These are phyloP conservation scores for Primulina tabacum DNA, from an alignment of 257 asterid species.

Conservation along the genomic window DNA sequence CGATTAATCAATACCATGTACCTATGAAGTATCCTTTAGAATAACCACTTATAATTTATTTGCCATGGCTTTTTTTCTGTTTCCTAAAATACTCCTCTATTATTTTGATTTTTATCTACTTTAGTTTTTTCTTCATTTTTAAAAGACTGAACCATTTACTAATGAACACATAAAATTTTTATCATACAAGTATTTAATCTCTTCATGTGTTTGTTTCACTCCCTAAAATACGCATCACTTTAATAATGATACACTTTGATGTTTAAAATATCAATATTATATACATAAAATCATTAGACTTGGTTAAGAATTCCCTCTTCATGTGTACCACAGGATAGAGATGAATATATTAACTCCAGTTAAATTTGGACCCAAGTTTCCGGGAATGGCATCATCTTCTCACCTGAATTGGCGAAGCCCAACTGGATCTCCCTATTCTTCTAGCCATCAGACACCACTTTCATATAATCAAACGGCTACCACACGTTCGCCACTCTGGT, in stretches of 20 bases:
- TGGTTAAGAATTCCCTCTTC: neutral
- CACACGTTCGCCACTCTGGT: constrained; percentile 39
- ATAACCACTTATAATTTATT: too few species aligned
- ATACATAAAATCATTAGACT: neutral
- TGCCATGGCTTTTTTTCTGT: too few species aligned
- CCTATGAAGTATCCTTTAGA: too few species aligned
- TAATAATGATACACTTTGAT: too few species aligned
- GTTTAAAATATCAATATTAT: too few species aligned
- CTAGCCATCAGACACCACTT: constrained; percentile 36
- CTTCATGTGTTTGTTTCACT: neutral
- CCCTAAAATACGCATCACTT: too few species aligned
- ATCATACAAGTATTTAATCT: neutral
- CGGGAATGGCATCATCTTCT: constrained; percentile 31
- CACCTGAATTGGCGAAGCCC: constrained; percentile 28
- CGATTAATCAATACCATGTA: too few species aligned
- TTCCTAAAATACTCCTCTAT: too few species aligned
- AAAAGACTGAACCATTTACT: neutral
- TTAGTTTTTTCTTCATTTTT: neutral
- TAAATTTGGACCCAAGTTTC: constrained; percentile 35
- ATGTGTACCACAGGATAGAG: constrained; percentile 36
- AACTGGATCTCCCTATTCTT: constrained; percentile 33
- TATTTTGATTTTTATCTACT: too few species aligned
- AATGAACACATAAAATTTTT: neutral
- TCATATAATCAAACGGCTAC: constrained; percentile 37
- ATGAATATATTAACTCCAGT: constrained; percentile 34